phyloP scores from a whole-genome alignment of 768 basidiomycete genomes.

The Naematelia encephala region DNA sequence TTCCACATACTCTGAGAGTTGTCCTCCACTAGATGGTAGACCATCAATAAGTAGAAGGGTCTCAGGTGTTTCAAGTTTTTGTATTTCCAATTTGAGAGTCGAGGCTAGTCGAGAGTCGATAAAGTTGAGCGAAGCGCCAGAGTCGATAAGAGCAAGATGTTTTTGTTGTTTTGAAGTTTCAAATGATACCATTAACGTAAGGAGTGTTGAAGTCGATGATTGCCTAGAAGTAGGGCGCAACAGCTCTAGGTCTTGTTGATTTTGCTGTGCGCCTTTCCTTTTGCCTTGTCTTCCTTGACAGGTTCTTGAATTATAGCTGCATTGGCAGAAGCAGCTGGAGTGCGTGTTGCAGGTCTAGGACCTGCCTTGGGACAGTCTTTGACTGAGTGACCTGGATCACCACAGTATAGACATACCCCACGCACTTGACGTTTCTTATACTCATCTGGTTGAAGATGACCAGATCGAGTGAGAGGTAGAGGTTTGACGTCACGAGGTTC shows the following conservation, averaged over 20 bases:
- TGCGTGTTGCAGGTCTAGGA: not conserved
- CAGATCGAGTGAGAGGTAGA: not conserved
- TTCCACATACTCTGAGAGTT: not conserved
- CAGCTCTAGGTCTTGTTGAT: constrained; percentile 3
- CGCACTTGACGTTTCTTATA: not conserved
- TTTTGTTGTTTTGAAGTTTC: not conserved
- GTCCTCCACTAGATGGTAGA: not conserved
- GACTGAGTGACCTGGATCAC: not conserved
- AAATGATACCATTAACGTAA: not conserved
- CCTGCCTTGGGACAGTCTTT: not conserved
- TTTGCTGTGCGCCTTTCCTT: constrained; percentile 2
- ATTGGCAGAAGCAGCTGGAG: not conserved
- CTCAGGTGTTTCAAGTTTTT: not conserved
- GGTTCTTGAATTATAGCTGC: not conserved
- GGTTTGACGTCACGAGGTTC: not conserved
- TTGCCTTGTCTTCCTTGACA: not conserved
- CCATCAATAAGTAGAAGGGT: constrained; percentile 1
- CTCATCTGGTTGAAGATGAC: not conserved
- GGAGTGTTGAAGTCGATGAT: not conserved
- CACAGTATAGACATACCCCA: not conserved
- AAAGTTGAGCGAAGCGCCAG: constrained; percentile 1
- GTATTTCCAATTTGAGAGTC: not conserved
- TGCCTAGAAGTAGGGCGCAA: constrained; percentile 2
- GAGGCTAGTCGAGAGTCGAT: not conserved
- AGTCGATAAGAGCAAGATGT: constrained; percentile 2